Percentiles rank a stretch among this genome's conserved stretches.
Evolutionary conservation across 2,329 filamentous ascomycete genomes (phyloP).

Genomic region (Colletotrichum sp.): DNA sequence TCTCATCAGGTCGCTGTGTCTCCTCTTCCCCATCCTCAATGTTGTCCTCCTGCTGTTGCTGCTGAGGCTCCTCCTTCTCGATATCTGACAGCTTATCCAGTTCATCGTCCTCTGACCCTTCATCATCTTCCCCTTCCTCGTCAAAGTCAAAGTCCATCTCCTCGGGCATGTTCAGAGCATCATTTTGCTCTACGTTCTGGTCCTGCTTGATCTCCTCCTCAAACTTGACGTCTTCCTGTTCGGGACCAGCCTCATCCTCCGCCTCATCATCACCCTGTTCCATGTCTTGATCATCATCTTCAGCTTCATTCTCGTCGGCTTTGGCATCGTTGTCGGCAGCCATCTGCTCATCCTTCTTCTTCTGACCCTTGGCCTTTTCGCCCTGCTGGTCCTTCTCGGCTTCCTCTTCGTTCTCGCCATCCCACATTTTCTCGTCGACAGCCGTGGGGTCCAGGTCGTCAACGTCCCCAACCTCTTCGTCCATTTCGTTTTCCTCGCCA

Average conservation of each 20-base stretch:
- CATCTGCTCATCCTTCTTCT: constrained; percentile 68
- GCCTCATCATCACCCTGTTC: constrained; percentile 49
- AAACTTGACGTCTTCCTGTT: constrained; percentile 59
- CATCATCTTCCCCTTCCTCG: constrained; percentile 65
- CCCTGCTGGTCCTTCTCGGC: constrained; percentile 83
- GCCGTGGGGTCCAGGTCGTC: constrained; percentile 89
- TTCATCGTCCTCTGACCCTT: constrained; percentile 58
- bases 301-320: constrained; percentile 42
- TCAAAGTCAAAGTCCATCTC: constrained; percentile 87
- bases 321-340: constrained; percentile 64
- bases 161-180: constrained; percentile 83
- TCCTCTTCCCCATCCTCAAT: constrained; percentile 36
- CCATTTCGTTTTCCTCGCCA: constrained; percentile 75
- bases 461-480: constrained; percentile 89
- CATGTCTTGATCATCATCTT: constrained; percentile 42
- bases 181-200: constrained; percentile 80
- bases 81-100: constrained; percentile 63
- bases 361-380: constrained; percentile 73
- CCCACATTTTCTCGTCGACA: constrained; percentile 99
- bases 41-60: constrained; percentile 41
- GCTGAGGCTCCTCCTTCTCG: constrained; percentile 42
- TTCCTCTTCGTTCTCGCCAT: constrained; percentile 79
- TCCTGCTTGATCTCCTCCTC: constrained; percentile 68
- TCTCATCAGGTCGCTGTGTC: constrained; percentile 30
- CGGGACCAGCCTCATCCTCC: constrained; percentile 66